Base-by-base conservation (phyloP, 805 yeast genomes). In the Wickerhamiella nectarea region DNA sequence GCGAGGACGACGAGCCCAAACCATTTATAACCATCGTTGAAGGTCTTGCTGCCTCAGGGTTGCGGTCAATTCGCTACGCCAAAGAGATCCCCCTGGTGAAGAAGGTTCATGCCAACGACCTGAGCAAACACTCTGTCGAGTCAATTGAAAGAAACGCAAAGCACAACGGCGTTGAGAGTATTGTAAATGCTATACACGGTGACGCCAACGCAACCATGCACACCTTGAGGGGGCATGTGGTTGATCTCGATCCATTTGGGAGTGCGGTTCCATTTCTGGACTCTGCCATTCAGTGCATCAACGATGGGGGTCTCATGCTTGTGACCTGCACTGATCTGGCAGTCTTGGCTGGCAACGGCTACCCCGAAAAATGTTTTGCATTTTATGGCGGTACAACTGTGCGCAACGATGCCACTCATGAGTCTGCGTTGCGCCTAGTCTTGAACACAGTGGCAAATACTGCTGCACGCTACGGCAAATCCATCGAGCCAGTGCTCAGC, bases 251-350 rank as follows among this genome's bases (percentile, higher is more conserved):
- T 61, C 99, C 99, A 0, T 91, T 91, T 58, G 99, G 99, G 24
- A 80, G 96, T 0, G 98, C 95, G 0, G 75, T 95, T 0, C 98
- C 98, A 6, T 91, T 91, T 58, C 70, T 91, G 22, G 98, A 91
- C 59, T 76, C 91, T 25, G 96, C 97, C 0, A 67, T 91, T 25
- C 94, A 85, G 55, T 67, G 79, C 25, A 72, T 87, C n/a, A 73
- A 72, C 39, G 86, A 87, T 52, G 87, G 79, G 45, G 99, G 97
- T 1, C 56, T 91, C 35, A 62, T 91, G 51, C 65, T 91, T 41
- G 89, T 91, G 3, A 91, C 99, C 0, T 91, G 98, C 60, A 91
- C 99, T 0, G 99, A 91, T 64, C 71, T 93, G 12, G 94, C 94
- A 0, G 95, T 91, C 1, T 68, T 91, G 43, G 97, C 97, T 0